A percentile compares a stretch with the other conserved stretches of the same genome.
phyloP scores from a whole-genome alignment of 2,329 filamentous ascomycete genomes.

The Aspergillus tanneri region DNA sequence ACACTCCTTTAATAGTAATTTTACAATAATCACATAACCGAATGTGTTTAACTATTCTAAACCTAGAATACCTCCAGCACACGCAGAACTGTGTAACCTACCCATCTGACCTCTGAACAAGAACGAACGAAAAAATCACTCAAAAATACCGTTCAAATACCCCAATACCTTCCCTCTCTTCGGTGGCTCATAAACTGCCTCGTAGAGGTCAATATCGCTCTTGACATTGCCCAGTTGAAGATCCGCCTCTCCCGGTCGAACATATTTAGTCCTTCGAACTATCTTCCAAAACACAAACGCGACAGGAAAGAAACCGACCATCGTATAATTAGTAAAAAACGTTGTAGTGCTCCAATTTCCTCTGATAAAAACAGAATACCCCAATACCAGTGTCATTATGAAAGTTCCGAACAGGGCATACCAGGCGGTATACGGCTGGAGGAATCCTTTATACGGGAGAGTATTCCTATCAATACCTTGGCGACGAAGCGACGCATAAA shows the following conservation, averaged over 20 bases:
- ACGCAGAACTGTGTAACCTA: too few species aligned
- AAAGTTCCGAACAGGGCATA: constrained; percentile 62
- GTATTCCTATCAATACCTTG: constrained; percentile 66
- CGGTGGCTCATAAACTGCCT: constrained; percentile 7
- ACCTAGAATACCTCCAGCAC: too few species aligned
- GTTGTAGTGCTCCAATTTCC: constrained; percentile 61
- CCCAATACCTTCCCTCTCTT: constrained; percentile 1
- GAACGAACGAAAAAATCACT: constrained; percentile 8
- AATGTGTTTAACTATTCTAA: too few species aligned
- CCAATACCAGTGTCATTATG: constrained; percentile 68
- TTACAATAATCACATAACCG: too few species aligned
- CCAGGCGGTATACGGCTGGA: constrained; percentile 70
- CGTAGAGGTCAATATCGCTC: constrained; percentile 30
- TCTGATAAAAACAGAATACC: constrained; percentile 69
- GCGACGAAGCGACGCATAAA: constrained; percentile 63
- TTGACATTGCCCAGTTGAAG: constrained; percentile 36
- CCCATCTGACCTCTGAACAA: too few species aligned
- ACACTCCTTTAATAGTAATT: too few species aligned
- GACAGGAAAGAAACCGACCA: constrained; percentile 63
- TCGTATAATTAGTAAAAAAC: constrained; percentile 70
- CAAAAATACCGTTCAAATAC: constrained; percentile 10
- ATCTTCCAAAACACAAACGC: constrained; percentile 69
- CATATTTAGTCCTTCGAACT: constrained; percentile 58
- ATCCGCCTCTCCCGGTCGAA: constrained; percentile 58
- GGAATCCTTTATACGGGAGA: constrained; percentile 65